phyloP scores from a whole-genome alignment of 2,329 filamentous ascomycete species.

The Domatiomyces catenatus region DNA sequence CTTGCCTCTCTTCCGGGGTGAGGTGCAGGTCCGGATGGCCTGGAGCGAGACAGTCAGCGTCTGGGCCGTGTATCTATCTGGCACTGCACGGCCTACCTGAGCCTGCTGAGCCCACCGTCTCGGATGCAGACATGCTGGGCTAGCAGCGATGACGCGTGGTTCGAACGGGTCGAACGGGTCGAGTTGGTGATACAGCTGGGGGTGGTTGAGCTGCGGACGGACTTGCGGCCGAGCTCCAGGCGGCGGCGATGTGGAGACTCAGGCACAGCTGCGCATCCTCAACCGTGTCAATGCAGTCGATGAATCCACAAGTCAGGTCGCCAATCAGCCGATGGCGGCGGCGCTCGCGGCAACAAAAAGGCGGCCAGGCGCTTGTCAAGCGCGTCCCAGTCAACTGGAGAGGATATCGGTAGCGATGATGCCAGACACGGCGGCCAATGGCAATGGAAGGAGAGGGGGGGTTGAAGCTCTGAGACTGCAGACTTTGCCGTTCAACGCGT shows the following conservation, averaged over 20 bases:
- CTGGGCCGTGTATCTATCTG: slow-evolving; percentile 7
- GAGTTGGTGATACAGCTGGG: too few relatives aligned
- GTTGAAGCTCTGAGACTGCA: background rate
- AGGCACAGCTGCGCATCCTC: background rate
- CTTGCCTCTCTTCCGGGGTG: slow-evolving; percentile 78
- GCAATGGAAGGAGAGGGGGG: background rate
- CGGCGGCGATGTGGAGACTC: background rate
- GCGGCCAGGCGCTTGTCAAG: background rate
- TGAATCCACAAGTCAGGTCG: background rate
- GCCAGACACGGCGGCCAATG: background rate
- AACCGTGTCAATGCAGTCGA: background rate
- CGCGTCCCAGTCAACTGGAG: background rate
- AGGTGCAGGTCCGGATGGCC: slow-evolving; percentile 61
- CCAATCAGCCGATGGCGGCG: too few relatives aligned
- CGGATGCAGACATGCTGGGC: slow-evolving; percentile 1
- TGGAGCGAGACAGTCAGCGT: slow-evolving; percentile 9
- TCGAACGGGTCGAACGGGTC: too few relatives aligned
- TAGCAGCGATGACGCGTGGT: background rate
- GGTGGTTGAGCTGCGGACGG: background rate
- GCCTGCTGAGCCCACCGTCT: slow-evolving; percentile 13
- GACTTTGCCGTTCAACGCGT: too few relatives aligned
- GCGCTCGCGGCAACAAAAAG: background rate
- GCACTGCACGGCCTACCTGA: slow-evolving; percentile 11
- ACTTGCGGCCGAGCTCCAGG: background rate
- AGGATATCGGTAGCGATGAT: background rate